Conservation (phyloP, 441 rosid genomes). For the Pelargonium fulgidum region DNA sequence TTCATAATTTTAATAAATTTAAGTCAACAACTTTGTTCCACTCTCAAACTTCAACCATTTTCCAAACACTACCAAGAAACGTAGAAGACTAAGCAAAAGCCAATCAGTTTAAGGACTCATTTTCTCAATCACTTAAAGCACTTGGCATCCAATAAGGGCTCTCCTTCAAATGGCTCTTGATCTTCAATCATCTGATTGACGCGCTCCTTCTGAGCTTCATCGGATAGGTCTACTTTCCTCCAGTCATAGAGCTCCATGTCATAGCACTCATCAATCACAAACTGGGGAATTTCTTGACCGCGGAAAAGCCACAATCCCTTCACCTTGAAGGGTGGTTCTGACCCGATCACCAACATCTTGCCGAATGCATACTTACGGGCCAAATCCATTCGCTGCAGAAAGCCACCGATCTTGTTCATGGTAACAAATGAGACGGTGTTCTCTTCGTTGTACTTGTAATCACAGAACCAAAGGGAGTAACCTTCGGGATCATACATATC, state of each 20-base stretch:
- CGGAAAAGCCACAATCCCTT: constrained; percentile 96
- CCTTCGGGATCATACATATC: constrained; percentile 98
- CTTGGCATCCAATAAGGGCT: constrained; percentile 86
- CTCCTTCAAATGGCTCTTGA: constrained; percentile 82
- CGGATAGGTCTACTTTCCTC: constrained; percentile 73
- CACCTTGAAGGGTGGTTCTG: constrained; percentile 71
- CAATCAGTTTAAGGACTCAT: too few species aligned
- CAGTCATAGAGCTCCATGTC: constrained; percentile 96
- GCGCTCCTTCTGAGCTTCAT: constrained; percentile 81
- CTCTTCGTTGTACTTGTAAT: constrained; percentile 91
- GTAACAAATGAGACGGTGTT: constrained; percentile 79
- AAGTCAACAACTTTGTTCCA: too few species aligned
- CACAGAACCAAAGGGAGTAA: constrained; percentile 91
- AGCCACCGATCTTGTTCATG: constrained; percentile 80
- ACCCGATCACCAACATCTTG: constrained; percentile 79
- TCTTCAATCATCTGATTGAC: constrained; percentile 94
- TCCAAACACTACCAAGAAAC: too few species aligned
- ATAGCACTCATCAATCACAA: constrained; percentile 80
- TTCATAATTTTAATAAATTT: too few species aligned
- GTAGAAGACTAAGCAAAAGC: too few species aligned
- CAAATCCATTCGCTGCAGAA: constrained; percentile 92
- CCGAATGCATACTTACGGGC: constrained; percentile 93
- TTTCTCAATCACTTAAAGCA: constrained; percentile 61
- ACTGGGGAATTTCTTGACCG: constrained; percentile 71
- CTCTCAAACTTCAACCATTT: too few species aligned